Evolutionary conservation across 345 rosid genomes (phyloP), one percentile per base, ranked within the genome.

Genomic region (Camelina sativa): DNA sequence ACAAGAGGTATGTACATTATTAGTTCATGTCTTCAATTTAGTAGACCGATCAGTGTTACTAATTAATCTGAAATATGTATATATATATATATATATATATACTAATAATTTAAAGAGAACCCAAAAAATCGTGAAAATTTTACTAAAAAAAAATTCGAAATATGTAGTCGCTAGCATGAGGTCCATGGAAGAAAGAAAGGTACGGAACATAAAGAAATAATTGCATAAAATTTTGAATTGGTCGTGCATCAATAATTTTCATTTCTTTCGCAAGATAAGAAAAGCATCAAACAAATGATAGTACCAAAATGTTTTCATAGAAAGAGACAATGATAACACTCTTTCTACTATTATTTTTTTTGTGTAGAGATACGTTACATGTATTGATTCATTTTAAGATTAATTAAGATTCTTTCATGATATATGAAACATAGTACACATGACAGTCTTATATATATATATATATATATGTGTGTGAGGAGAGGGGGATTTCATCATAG

Each of bases 1-100:
- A 60, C 82, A 79, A 64, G 77, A 86, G 91, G 97, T 86, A 83
- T 37, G 4, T 60, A 35, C 17, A 17, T 17, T 17, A 17, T 17
- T 34, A 2, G 9, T 2, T 2, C 40, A 35, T 35, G 40, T 35
- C 8, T 35, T 35, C 11, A 8, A 35, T 35, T 35, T 35, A 8
- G 11, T 35, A 35, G 40, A 35, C 40, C 1, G 40, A 35, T 35
- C 11, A 35, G 11, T 35, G 40, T 8, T 35, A 35, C 40, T 8
- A 35, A 35, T 2, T 8, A 35, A 35, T 28, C 30, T 28, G 30
- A 28, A 28, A 28, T 4, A 23, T 2, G 2, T 25, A 2, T 25
- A 25, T 25, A 23, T 22, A 23, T 23, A 23, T n/a, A 23, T 2
- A 23, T 25, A 2, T 25, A 25, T 25, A 23, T 22, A 23, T 23